Conservation (phyloP, 805 yeast genomes). For the Zygotorulaspora sp. region DNA sequence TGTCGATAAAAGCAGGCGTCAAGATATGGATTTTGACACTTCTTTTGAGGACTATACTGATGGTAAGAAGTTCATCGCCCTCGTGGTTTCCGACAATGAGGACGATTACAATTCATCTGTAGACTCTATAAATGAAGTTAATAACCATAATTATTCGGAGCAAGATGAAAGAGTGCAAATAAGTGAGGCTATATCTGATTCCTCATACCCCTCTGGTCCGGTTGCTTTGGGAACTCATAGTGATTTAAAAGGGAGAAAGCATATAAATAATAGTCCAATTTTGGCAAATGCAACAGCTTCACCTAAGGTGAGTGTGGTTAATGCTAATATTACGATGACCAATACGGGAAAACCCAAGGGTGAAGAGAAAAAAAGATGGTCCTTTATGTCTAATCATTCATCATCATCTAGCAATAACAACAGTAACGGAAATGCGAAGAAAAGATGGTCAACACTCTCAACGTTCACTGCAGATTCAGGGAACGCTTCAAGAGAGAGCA, state of each 20-base stretch:
- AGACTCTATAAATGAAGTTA: slow-evolving; percentile 7
- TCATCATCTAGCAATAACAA: slow-evolving; percentile 16
- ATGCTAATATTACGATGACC: neutral
- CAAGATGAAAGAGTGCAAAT: slow-evolving; percentile 2
- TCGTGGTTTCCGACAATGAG: slow-evolving; percentile 32
- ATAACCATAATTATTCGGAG: neutral
- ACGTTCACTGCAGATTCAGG: slow-evolving; percentile 20
- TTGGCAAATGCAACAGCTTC: neutral
- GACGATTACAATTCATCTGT: slow-evolving; percentile 25
- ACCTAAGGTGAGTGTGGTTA: neutral
- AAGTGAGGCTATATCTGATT: neutral
- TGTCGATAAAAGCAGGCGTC: no score
- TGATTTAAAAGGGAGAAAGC: neutral
- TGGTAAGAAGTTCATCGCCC: slow-evolving; percentile 29
- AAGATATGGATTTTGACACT: slow-evolving; percentile 27
- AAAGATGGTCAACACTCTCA: slow-evolving; percentile 33
- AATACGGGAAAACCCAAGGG: slow-evolving; percentile 6
- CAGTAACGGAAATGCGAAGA: slow-evolving; percentile 16
- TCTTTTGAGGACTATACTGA: slow-evolving; percentile 26
- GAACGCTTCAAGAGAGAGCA: slow-evolving; percentile 7
- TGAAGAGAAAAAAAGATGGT: slow-evolving; percentile 31
- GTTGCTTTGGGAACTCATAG: neutral
- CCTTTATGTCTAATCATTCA: slow-evolving; percentile 29
- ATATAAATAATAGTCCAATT: neutral
- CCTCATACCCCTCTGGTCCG: neutral